Evolutionary conservation across 768 basidiomycete genomes (phyloP).

Genomic region (Russula brevipes): DNA sequence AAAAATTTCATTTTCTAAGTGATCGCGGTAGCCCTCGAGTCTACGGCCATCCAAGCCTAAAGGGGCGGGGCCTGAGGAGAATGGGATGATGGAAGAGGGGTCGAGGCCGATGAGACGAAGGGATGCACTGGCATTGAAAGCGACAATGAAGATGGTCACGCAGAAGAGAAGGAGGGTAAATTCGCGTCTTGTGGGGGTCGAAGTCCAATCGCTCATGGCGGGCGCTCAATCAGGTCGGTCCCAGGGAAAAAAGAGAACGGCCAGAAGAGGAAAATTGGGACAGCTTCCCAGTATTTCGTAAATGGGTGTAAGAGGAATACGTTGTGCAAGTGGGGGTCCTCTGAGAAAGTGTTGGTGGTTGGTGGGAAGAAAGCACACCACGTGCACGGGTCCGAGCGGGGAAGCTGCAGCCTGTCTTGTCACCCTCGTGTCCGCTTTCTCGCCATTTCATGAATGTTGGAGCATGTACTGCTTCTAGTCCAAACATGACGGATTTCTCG

Average conservation of each 20-base stretch:
- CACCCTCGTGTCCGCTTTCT: too few relatives aligned
- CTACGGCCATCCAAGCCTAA: conserved; percentile 48
- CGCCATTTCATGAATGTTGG: too few relatives aligned
- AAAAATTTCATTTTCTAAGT: conserved; percentile 56
- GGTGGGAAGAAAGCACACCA: too few relatives aligned
- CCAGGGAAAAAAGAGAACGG: neutral
- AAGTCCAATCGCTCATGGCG: conserved; percentile 42
- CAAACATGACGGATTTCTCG: too few relatives aligned
- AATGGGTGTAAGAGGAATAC: too few relatives aligned
- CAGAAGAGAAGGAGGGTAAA: conserved; percentile 62
- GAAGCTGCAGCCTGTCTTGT: too few relatives aligned
- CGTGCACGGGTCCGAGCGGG: too few relatives aligned
- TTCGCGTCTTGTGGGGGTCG: conserved; percentile 70
- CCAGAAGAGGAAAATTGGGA: neutral
- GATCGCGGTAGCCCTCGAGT: conserved; percentile 49
- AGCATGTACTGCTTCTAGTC: too few relatives aligned
- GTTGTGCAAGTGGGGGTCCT: too few relatives aligned
- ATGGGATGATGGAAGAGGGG: conserved; percentile 17
- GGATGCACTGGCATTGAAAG: conserved; percentile 69
- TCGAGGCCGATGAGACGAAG: conserved; percentile 42
- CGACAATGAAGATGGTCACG: conserved; percentile 58
- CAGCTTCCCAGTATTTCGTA: too few relatives aligned
- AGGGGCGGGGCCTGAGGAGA: neutral
- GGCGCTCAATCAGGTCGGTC: neutral
- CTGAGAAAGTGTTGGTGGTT: too few relatives aligned